A percentile compares a stretch with the other conserved stretches of the same genome.
phyloP scores from a whole-genome alignment of 352 stramenopile genomes.

The Pythium monospermum region DNA sequence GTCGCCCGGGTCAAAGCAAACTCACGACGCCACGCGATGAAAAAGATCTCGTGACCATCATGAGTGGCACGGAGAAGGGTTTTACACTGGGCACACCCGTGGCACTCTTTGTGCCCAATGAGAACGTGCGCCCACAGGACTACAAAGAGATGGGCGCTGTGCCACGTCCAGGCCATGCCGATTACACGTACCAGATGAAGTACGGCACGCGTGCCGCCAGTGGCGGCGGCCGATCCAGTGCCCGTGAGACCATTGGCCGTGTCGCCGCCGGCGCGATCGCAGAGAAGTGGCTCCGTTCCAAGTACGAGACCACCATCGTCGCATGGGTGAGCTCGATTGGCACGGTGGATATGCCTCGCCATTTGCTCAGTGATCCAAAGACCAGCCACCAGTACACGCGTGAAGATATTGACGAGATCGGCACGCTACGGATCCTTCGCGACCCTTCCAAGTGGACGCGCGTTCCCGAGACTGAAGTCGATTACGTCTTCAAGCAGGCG shows the following conservation, averaged over 20 bases:
- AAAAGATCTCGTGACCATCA: slow-evolving; percentile 96
- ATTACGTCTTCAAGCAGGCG: slow-evolving; percentile 37
- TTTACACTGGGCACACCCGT: slow-evolving; percentile 96
- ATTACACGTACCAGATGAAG: slow-evolving; percentile 99
- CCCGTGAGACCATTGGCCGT: slow-evolving; percentile 97
- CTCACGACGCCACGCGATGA: slow-evolving; percentile 98
- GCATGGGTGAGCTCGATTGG: slow-evolving; percentile 88
- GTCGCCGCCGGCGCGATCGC: slow-evolving; percentile 96
- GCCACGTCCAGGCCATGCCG: slow-evolving; percentile 92
- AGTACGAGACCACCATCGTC: slow-evolving; percentile 89
- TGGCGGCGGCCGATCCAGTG: slow-evolving; percentile 93
- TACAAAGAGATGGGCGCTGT: slow-evolving; percentile 97
- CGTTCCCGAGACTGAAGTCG: slow-evolving; percentile 26
- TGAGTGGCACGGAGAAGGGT: slow-evolving; percentile 93
- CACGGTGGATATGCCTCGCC: slow-evolving; percentile 75
- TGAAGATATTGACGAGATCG: slow-evolving; percentile 79
- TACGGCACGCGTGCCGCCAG: slow-evolving; percentile 97
- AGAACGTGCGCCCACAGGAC: slow-evolving; percentile 95
- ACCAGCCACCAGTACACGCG: slow-evolving; percentile 60
- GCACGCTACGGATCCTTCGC: slow-evolving; percentile 76
- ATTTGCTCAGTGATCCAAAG: slow-evolving; percentile 60
- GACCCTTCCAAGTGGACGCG: slow-evolving; percentile 62
- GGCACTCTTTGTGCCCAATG: slow-evolving; percentile 96
- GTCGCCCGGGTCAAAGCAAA: slow-evolving; percentile 95
- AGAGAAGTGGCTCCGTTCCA: slow-evolving; percentile 92